Conservation (phyloP, 2,329 filamentous ascomycete genomes). For the Phialophora macrospora region DNA sequence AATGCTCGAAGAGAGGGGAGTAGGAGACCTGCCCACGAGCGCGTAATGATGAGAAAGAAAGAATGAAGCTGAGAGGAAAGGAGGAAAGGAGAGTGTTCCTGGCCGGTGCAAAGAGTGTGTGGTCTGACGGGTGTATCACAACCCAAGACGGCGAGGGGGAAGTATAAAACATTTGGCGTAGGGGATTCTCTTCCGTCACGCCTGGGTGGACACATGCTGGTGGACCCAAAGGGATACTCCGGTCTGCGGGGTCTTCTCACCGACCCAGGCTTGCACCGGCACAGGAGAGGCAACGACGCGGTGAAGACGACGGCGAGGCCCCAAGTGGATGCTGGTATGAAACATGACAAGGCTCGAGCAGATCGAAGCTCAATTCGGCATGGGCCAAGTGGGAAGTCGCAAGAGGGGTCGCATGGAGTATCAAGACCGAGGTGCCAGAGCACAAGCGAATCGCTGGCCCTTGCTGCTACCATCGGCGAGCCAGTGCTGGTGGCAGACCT, state of each 20-base stretch:
- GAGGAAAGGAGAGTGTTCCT: slow-evolving; percentile 12
- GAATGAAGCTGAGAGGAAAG: slow-evolving; percentile 9
- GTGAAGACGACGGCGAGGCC: slow-evolving; percentile 12
- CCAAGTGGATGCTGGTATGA: slow-evolving; percentile 19
- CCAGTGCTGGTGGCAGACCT: not conserved
- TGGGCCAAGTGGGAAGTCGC: slow-evolving; percentile 15
- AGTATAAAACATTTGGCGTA: slow-evolving; percentile 33
- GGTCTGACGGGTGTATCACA: slow-evolving; percentile 27
- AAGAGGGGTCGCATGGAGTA: slow-evolving; percentile 15
- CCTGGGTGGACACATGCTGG: slow-evolving; percentile 23
- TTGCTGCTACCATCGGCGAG: not conserved
- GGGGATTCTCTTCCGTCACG: slow-evolving; percentile 20
- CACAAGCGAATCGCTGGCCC: slow-evolving; percentile 20
- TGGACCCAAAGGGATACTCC: slow-evolving; percentile 7
- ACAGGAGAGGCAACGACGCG: not conserved
- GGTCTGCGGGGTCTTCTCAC: slow-evolving; percentile 15
- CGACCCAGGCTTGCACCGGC: slow-evolving; percentile 11
- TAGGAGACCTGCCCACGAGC: slow-evolving; percentile 30
- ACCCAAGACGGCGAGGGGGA: slow-evolving; percentile 16
- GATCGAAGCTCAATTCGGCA: slow-evolving; percentile 1
- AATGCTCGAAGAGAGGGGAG: slow-evolving; percentile 15
- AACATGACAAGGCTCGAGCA: slow-evolving; percentile 19
- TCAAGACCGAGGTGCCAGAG: not conserved
- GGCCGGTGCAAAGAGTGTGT: slow-evolving; percentile 31
- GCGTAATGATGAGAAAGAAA: slow-evolving; percentile 11